Base-by-base conservation (phyloP, 2,329 filamentous ascomycete genomes). In the Aureobasidium sp. region DNA sequence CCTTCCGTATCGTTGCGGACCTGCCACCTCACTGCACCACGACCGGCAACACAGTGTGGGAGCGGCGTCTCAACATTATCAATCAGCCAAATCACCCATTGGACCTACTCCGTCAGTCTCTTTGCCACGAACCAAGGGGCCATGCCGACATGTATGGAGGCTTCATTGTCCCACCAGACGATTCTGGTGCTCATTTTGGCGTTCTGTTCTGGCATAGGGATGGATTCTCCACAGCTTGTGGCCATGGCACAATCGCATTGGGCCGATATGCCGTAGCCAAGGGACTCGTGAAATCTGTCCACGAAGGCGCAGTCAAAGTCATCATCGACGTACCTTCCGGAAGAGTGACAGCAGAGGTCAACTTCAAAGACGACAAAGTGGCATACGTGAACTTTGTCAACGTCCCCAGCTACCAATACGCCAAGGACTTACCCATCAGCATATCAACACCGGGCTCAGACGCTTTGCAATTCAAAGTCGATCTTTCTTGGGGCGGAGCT, bases 121-220 rank as follows among this genome's bases (percentile, higher is more conserved):
- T 80, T 14, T 76, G 80, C 67, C 70, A 76, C 5, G 80, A 82
- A 63, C 79, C 79, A 6, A 75, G 79, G 37, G 79, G 79, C 15
- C 79, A 82, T 65, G 70, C 70, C 15, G 80, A 79, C 62, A 82
- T 82, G 80, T 82, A 82, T 63, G 79, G 80, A 2, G 79, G 78
- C 6, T 73, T 82, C 29, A 69, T 82, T 47, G 65, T 69, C 1
- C 73, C 68, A 0, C 70, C 75, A 22, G 79, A 79, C 5, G 78
- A 79, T n/a, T 45, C 53, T 7, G 65, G 75, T n/a, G 80, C 79
- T 0, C 71, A 81, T 65, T 76, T 81, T 29, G 79, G 78, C 5
- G 76, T 78, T 1, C 65, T 82, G 3, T 81, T 81, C 68, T 73
- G 73, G 64, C 77, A 78, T 36, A 79, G 79, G 36, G 76, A 77